phyloP scores from a whole-genome alignment of 805 yeast genomes.

The Lipomyces starkeyi region DNA sequence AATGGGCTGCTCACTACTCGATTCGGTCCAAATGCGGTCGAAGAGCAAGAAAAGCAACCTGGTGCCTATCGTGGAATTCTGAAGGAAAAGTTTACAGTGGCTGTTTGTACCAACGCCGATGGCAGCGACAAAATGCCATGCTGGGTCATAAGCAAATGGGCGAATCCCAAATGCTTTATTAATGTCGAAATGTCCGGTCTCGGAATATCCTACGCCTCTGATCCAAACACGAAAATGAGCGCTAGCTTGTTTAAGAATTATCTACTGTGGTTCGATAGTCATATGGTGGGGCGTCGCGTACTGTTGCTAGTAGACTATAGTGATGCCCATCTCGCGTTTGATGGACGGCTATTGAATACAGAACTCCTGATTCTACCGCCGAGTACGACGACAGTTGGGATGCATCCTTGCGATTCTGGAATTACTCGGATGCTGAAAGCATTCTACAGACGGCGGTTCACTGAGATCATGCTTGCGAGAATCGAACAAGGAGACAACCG shows the following conservation, averaged over 20 bases:
- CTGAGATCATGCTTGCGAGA: conserved; percentile 29
- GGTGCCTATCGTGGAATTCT: conserved; percentile 8
- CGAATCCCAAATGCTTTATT: conserved; percentile 25
- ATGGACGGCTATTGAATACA: conserved; percentile 20
- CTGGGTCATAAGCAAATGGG: conserved; percentile 26
- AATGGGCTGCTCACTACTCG: conserved; percentile 9
- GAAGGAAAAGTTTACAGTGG: conserved; percentile 24
- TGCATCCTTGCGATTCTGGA: conserved; percentile 30
- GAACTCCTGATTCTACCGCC: conserved; percentile 33
- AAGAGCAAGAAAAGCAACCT: neutral
- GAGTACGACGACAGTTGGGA: conserved; percentile 11
- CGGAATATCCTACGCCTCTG: conserved; percentile 26
- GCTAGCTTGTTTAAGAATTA: conserved; percentile 27
- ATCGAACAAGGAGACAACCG: conserved; percentile 16
- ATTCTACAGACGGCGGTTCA: conserved; percentile 28
- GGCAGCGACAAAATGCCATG: conserved; percentile 31
- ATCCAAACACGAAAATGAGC: conserved; percentile 19
- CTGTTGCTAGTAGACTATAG: conserved; percentile 31
- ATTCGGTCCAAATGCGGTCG: neutral
- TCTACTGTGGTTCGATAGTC: conserved; percentile 31
- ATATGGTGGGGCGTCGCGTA: conserved; percentile 32
- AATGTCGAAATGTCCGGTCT: conserved; percentile 25
- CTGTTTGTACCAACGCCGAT: conserved; percentile 30
- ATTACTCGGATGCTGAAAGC: conserved; percentile 29
- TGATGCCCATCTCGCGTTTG: conserved; percentile 22